Evolutionary conservation across 108 stramenopile species (phyloP).

Genomic region (Skeletonema grethae): DNA sequence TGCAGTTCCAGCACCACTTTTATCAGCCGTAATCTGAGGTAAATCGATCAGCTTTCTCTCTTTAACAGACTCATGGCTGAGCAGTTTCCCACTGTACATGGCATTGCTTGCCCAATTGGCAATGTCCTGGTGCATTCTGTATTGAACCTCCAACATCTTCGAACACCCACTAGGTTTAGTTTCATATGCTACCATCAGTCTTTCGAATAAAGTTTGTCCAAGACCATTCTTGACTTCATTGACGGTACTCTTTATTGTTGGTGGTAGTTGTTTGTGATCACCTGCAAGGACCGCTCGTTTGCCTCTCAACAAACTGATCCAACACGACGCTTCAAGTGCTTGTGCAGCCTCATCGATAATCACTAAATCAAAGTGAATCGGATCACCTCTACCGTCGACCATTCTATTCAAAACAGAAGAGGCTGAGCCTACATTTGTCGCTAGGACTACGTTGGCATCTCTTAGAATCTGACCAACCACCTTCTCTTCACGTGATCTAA

Average conservation of each 20-base stretch:
- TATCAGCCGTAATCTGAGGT: slow-evolving; percentile 20
- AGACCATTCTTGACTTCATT: slow-evolving; percentile 64
- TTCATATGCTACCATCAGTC: slow-evolving; percentile 82
- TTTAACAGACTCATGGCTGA: slow-evolving; percentile 65
- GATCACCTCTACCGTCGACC: slow-evolving; percentile 52
- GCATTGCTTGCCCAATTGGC: slow-evolving; percentile 92
- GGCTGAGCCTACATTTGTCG: slow-evolving; percentile 90
- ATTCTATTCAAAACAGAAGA: slow-evolving; percentile 50
- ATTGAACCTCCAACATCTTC: slow-evolving; percentile 92
- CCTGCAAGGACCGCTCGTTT: slow-evolving; percentile 25
- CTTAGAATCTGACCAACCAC: slow-evolving; percentile 82
- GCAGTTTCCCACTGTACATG: slow-evolving; percentile 82
- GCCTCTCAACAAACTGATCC: slow-evolving; percentile 48
- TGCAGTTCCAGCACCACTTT: slow-evolving; percentile 14
- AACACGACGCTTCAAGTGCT: slow-evolving; percentile 94
- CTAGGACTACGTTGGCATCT: slow-evolving; percentile 82
- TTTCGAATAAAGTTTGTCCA: slow-evolving; percentile 92
- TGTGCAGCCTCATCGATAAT: slow-evolving; percentile 99
- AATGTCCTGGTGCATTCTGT: slow-evolving; percentile 95
- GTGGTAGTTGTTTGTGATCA: slow-evolving; percentile 98
- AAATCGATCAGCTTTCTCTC: slow-evolving; percentile 57
- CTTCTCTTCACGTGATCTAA: slow-evolving; percentile 86
- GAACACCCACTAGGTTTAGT: slow-evolving; percentile 42
- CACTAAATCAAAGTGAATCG: slow-evolving; percentile 92
- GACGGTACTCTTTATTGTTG: slow-evolving; percentile 82